Evolutionary conservation across 2,329 filamentous ascomycete genomes (phyloP), one percentile per base, ranked within the genome.

Genomic region (Microsporum ferrugineum): DNA sequence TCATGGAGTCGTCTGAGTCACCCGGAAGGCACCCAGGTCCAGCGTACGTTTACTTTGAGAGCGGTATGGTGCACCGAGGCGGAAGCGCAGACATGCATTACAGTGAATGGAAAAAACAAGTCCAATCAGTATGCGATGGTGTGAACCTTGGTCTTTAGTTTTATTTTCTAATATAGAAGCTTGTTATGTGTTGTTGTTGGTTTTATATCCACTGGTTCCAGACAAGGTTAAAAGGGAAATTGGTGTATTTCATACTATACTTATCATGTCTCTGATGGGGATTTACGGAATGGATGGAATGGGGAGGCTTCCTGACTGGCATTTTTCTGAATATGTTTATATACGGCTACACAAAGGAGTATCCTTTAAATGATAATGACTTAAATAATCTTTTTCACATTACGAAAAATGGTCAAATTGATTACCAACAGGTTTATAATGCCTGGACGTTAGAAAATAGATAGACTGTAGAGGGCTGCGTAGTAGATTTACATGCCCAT

Each of bases 1-100:
- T 63, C 5, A 57, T 57, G 55, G 55, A 57, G 27, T 59, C 57
- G 8, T 45, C 57, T 27, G 57, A 57, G n/a, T 57, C 55, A 6
- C 39, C 55, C n/a, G 57, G 57, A n/a, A 45, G 57, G 12, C 27
- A 47, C 8, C 57, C 57, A 33, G 39, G 39, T 66, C 69, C 17
- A 67, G 73, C 69, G 1, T 77, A 77, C 67, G 72, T 76, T 3
- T 73, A 71, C 60, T 77, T 77, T 61, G 71, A 75, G 29, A 69
- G 68, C 61, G 71, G 75, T 57, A 65, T 66, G 2, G 68, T 71
- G 1, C 69, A 70, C 12, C 68, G 66, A 58, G 73, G 71, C 69
- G 23, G 45, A 2, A 65, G 66, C 12, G 63, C 65, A 14, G 76
- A 74, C 60, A 66, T 69, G 33, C 64, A 72, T 45, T 76, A 73